These are phyloP conservation scores for Odontarrhena argentea DNA, from an alignment of 345 rosid genomes.

Conservation along the genomic window DNA sequence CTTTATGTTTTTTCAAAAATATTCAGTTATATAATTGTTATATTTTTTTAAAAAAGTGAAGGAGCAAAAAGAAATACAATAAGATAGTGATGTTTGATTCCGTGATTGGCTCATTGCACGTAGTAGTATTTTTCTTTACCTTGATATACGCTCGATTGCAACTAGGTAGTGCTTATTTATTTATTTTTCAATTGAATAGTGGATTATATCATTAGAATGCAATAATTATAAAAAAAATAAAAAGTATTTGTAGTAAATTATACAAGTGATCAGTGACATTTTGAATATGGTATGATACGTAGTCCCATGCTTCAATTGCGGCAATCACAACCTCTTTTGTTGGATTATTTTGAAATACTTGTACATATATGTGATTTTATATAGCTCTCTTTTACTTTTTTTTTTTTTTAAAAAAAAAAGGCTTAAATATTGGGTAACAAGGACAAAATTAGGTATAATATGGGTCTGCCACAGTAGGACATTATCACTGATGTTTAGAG, in stretches of 20 bases:
- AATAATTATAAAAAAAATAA: neutral
- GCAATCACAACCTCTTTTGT: conserved; percentile 37
- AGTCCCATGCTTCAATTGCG: conserved; percentile 43
- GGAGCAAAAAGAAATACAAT: neutral
- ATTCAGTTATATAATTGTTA: too few relatives aligned
- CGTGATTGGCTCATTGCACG: conserved; percentile 41
- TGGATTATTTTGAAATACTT: conserved; percentile 5
- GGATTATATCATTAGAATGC: neutral
- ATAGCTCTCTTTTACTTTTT: conserved; percentile 8
- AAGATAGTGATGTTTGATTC: conserved; percentile 3
- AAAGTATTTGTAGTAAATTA: conserved; percentile 14
- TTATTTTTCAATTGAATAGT: neutral
- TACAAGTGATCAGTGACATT: conserved; percentile 29
- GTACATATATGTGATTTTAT: conserved; percentile 34
- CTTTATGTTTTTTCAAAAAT: too few relatives aligned
- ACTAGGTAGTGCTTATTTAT: conserved; percentile 14
- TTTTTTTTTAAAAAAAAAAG: neutral
- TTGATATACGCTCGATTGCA: conserved; percentile 28
- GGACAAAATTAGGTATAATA: conserved; percentile 40
- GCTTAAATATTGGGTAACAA: conserved; percentile 1
- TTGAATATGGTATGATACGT: conserved; percentile 37
- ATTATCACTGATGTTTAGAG: conserved; percentile 15
- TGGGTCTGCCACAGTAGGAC: conserved; percentile 32
- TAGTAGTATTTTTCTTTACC: conserved; percentile 7
- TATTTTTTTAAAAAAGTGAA: neutral